Base-by-base conservation (phyloP, 768 basidiomycete genomes). In the Phanerochaete sordida region DNA sequence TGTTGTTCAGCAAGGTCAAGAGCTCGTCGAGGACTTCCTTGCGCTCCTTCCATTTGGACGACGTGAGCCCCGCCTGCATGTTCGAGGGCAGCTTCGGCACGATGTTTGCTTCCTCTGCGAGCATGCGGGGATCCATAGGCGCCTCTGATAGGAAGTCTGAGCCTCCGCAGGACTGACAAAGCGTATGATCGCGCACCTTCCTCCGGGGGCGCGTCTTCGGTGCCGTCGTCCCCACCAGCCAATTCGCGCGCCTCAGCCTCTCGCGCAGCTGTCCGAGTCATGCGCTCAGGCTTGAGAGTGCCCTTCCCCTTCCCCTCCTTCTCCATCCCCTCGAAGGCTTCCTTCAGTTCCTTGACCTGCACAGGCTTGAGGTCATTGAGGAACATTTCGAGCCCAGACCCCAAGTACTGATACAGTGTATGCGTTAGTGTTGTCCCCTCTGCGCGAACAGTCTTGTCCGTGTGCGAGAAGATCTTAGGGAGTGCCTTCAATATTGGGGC, bases 31-130 rank as follows among this genome's bases (percentile, higher is more conserved):
- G 77, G 2, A 84, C 90, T 66, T 95, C 91, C 69, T 98, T 95
- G 43, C 93, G 85, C 65, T 99, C 97, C 69, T 99, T 98, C 97
- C 97, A 99, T 74, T 98, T 98, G 0, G 93, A 86, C 3, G 97
- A 98, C 24, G 86, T 83, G 52, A 99, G 79, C 53, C 82, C 77
- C 2, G 86, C 78, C 59, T 91, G 84, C 61, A 98, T 78, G 58
- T 87, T 86, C 2, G 84, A 71, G 0, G 97, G 90, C 45, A 98
- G 79, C 64, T 88, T 88, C 2, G 84, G 72, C 23, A 87, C 77
- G 57, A 97, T 85, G 69, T 95, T 84, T 43, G 93, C 85, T 15
- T 88, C 86, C 67, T 96, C 93, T 2, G 89, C 85, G 63, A 94
- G 82, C 56, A 84, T 81, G 54, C 86, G 84, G 19, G 92, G 91